These are phyloP conservation scores for Talaromyces sp. DNA, from an alignment of 2,329 filamentous ascomycete genomes.

Conservation along the genomic window DNA sequence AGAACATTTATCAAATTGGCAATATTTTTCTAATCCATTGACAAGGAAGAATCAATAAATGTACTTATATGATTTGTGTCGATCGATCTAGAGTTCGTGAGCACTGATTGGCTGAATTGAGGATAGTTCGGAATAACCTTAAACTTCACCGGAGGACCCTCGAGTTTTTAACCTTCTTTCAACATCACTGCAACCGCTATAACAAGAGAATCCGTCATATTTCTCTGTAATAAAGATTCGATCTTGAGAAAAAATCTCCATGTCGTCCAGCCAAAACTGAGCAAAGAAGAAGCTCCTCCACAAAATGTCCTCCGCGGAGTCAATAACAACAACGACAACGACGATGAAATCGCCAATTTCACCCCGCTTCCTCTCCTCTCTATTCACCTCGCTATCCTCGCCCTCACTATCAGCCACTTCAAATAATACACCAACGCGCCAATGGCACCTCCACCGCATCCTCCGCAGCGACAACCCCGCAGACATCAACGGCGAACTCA, in stretches of 20 bases:
- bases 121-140: neutral
- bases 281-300: neutral
- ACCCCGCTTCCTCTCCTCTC: conserved; percentile 12
- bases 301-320: neutral
- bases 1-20: no score
- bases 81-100: no score
- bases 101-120: neutral
- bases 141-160: neutral
- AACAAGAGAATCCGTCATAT: neutral
- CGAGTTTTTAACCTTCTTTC: neutral
- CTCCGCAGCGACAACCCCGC: conserved; percentile 40
- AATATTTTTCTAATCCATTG: no score
- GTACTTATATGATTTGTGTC: neutral
- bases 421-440: neutral
- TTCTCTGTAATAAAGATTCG: neutral
- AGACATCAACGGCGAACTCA: conserved; percentile 42
- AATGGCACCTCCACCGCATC: conserved; percentile 17
- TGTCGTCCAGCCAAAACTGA: neutral
- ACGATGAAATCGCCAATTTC: conserved; percentile 8
- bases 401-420: neutral
- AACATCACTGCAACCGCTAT: neutral
- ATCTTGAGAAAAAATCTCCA: no score
- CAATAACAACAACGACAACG: neutral
- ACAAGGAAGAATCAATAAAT: neutral
- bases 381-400: conserved; percentile 11